Evolutionary conservation across 2,329 filamentous ascomycete species (phyloP).

Genomic region (Penicillium thymicola): DNA sequence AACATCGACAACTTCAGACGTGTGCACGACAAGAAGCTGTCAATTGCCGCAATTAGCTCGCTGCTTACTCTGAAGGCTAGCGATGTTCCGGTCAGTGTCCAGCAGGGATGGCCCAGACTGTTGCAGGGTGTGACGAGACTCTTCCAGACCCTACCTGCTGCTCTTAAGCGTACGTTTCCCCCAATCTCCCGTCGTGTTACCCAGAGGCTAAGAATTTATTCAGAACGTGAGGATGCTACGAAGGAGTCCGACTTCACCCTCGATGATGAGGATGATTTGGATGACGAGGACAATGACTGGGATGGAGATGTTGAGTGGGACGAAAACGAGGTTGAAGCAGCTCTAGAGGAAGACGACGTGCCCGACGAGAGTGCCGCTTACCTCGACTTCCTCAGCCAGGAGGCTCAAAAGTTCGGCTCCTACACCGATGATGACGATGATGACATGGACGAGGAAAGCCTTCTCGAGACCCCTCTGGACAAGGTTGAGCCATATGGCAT

Average conservation of each 20-base stretch:
- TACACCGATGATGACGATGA: slow-evolving; percentile 74
- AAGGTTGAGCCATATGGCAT: slow-evolving; percentile 91
- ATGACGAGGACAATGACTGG: slow-evolving; percentile 82
- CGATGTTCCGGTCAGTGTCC: slow-evolving; percentile 86
- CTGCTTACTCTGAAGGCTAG: slow-evolving; percentile 75
- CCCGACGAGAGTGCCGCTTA: slow-evolving; percentile 93
- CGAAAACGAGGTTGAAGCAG: slow-evolving; percentile 60
- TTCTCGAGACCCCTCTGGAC: slow-evolving; percentile 91
- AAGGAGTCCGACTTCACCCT: slow-evolving; percentile 79
- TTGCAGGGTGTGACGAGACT: slow-evolving; percentile 84
- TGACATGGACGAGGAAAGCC: slow-evolving; percentile 84
- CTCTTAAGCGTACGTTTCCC: slow-evolving; percentile 68
- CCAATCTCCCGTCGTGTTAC: background rate
- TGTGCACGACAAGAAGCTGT: slow-evolving; percentile 98
- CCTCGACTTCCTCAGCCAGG: slow-evolving; percentile 90
- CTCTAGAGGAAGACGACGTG: slow-evolving; percentile 58
- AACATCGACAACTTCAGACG: slow-evolving; percentile 90
- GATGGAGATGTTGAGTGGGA: slow-evolving; percentile 69
- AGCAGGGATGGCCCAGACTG: slow-evolving; percentile 90
- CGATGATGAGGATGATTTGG: slow-evolving; percentile 70
- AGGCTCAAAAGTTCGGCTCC: slow-evolving; percentile 81
- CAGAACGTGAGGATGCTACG: slow-evolving; percentile 85
- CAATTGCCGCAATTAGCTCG: slow-evolving; percentile 86
- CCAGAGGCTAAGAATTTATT: slow-evolving; percentile 26
- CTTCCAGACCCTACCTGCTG: slow-evolving; percentile 85